Evolutionary conservation across 1,139 yeast genomes (phyloP), one percentile per base, ranked within the genome.

Genomic region (Hanseniaspora sp.): DNA sequence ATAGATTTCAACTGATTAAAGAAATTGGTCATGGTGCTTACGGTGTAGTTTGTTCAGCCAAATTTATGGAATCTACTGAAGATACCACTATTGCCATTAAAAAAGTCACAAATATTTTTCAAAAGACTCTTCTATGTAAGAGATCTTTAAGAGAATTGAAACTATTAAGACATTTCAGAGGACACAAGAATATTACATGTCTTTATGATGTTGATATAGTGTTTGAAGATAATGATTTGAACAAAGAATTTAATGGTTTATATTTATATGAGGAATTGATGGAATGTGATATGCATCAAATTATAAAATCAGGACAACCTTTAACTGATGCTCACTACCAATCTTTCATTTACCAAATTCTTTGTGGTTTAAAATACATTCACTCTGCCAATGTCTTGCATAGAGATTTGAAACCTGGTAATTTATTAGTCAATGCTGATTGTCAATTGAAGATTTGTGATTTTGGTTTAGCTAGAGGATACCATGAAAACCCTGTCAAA

Each of bases 261-360:
- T 92, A 92, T 61, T 73, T 92, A 7, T 92, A 92, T 64, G 97
- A 92, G 68, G 96, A 90, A 68, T 72, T 88, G 60, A 88, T 92
- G 96, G 98, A 92, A 68, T 92, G 97, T 70, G 98, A 92, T 67
- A 83, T 92, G 86, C 96, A 90, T 67, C 97, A 92, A 67, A 92
- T 92, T 64, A 92, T 92, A 58, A 76, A 95, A 61, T 86, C 95
- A 3, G 88, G 90, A 33, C 98, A 92, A 69, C 88, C 96, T 0
- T 74, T 92, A 62, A 88, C 97, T 0, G 97, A 92, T 67, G 86
- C 90, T 41, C 98, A 92, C 67, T 90, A 86, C 69, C 98, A 92
- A 69, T 82, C 87, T 51, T 92, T 92, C 64, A 78, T 88, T 31
- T 90, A 92, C 67, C 98, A 92, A 71, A 86, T 86, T 17, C 74